Base-by-base conservation (phyloP, 164 flowering plant genomes). In the Stephania japonica region DNA sequence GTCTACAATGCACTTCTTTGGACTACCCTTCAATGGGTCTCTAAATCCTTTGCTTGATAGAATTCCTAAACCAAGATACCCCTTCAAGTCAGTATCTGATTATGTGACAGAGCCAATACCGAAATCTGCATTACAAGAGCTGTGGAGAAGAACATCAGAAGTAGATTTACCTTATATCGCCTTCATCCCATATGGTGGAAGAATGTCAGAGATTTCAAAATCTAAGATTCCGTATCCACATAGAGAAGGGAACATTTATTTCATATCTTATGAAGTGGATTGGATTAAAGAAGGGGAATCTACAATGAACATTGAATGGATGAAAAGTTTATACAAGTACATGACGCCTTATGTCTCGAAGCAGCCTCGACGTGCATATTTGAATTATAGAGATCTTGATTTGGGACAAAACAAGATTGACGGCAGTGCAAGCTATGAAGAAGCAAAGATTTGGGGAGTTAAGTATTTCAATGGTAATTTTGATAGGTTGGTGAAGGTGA, bases 401-500 rank as follows among this genome's bases (percentile, higher is more conserved):
- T 56, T 70, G 72, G 72, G 72, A 27, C 63, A 70, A 8, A 21
- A 18, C n/a, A 50, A n/a, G 4, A 19, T 16, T 18, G n/a, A n/a
- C n/a, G n/a, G n/a, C n/a, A n/a, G n/a, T n/a, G n/a, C n/a, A n/a
- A n/a, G n/a, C n/a, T n/a, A n/a, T n/a, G n/a, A n/a, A n/a, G n/a
- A n/a, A n/a, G n/a, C n/a, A n/a, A n/a, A n/a, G n/a, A n/a, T n/a
- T n/a, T n/a, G n/a, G n/a, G n/a, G n/a, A n/a, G n/a, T n/a, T n/a
- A n/a, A n/a, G n/a, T n/a, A n/a, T n/a, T n/a, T n/a, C n/a, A n/a
- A n/a, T n/a, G n/a, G n/a, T n/a, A n/a, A n/a, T n/a, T n/a, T n/a
- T n/a, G n/a, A 77, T 1, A 82, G 88, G 53, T 70, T 83, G 72
- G 86, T 79, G 6, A 26, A 62, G 13, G 81, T 85, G 43, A 85